phyloP scores from a whole-genome alignment of 805 yeast genomes.

The Saccharomycopsis fermentans region DNA sequence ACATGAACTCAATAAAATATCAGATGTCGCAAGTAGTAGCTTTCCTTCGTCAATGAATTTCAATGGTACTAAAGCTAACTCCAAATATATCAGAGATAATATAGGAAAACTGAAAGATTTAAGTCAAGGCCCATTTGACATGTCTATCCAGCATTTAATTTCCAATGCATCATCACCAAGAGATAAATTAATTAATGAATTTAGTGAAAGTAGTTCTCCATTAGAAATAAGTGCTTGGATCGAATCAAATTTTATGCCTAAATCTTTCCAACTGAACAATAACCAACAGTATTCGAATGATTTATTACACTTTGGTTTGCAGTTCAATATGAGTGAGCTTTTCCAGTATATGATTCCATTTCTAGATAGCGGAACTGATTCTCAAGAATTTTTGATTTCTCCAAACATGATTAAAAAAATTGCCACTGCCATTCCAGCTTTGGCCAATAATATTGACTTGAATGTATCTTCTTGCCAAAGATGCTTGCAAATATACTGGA shows the following conservation, averaged over 20 bases:
- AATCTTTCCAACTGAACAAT: not conserved
- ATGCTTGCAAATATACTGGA: conserved; percentile 37
- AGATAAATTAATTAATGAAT: not conserved
- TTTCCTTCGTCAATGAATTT: not conserved
- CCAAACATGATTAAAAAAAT: conserved; percentile 1
- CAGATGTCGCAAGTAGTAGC: not conserved
- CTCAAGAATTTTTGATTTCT: conserved; percentile 3
- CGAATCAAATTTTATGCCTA: conserved; percentile 7
- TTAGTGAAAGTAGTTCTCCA: conserved; percentile 2
- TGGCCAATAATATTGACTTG: conserved; percentile 3
- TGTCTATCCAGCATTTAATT: not conserved
- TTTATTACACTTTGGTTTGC: conserved; percentile 2
- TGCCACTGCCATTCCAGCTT: not conserved
- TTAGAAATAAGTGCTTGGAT: conserved; percentile 11
- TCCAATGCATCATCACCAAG: not conserved
- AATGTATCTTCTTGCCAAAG: conserved; percentile 16
- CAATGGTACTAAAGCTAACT: not conserved
- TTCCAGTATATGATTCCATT: conserved; percentile 4
- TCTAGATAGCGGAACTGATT: not conserved
- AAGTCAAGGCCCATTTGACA: not conserved
- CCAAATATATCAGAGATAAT: not conserved
- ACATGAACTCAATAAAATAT: not conserved
- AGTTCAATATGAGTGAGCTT: conserved; percentile 9
- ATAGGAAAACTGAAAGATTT: not conserved
- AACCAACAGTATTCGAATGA: not conserved